Conservation (phyloP, 495 filamentous ascomycete species). For the Talaromyces proteolyticus region DNA sequence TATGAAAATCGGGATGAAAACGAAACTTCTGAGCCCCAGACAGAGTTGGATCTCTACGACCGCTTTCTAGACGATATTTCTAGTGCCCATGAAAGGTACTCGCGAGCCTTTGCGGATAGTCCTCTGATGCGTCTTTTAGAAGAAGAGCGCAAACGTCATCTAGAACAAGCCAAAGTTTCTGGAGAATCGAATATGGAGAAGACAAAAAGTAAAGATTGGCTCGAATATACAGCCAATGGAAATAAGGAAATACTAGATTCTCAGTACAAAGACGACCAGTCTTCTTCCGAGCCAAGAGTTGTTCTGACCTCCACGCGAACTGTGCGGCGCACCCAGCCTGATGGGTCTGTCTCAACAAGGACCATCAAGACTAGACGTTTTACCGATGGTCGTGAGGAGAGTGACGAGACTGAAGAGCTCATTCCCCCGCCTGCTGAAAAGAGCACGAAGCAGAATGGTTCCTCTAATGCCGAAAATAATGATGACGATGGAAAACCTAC, state of each 20-base stretch:
- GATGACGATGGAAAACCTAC: not conserved
- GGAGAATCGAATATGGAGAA: conserved; percentile 15
- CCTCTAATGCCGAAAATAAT: not conserved
- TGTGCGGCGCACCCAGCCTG: conserved; percentile 43
- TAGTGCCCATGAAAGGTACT: conserved; percentile 25
- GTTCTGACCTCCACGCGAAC: conserved; percentile 55
- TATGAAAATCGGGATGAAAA: not conserved
- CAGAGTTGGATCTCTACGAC: conserved; percentile 42
- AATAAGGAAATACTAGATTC: conserved; percentile 15
- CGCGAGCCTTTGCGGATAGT: conserved; percentile 18
- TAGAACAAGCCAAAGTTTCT: conserved; percentile 8
- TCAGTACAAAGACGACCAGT: conserved; percentile 1
- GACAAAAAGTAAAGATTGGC: conserved; percentile 17
- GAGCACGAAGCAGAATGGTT: not conserved
- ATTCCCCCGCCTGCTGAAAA: conserved; percentile 9
- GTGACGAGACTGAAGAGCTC: conserved; percentile 36
- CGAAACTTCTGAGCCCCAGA: conserved; percentile 12
- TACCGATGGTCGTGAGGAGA: conserved; percentile 58
- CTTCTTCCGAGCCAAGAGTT: conserved; percentile 23
- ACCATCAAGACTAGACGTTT: conserved; percentile 56
- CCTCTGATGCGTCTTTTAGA: conserved; percentile 28
- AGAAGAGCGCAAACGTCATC: conserved; percentile 19
- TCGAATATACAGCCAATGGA: conserved; percentile 26
- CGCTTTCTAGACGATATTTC: conserved; percentile 35
- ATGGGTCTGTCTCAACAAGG: conserved; percentile 57